These are phyloP conservation scores for Leccinum longicurvipes DNA, from an alignment of 768 basidiomycete species.

Conservation along the genomic window DNA sequence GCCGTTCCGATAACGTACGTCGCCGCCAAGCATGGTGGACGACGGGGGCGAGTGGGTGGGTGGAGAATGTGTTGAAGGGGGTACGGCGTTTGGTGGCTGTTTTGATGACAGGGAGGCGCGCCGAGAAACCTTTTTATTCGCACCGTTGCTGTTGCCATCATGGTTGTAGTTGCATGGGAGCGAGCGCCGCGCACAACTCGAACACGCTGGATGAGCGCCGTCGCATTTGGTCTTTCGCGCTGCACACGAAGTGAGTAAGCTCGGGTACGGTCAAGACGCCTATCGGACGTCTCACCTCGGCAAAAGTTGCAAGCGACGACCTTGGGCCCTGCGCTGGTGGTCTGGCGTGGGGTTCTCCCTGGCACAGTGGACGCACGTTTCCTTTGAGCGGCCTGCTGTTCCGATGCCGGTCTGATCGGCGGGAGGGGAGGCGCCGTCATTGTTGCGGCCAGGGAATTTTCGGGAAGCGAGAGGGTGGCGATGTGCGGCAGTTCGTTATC, in stretches of 20 bases:
- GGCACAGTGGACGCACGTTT: constrained; percentile 69
- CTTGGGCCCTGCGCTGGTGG: constrained; percentile 73
- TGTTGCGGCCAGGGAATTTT: constrained; percentile 48
- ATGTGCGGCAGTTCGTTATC: constrained; percentile 72
- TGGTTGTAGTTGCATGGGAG: constrained; percentile 81
- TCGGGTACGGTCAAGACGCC: neutral
- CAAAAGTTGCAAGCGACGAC: constrained; percentile 89
- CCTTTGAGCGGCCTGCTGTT: constrained; percentile 64
- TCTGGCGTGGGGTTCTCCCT: constrained; percentile 55
- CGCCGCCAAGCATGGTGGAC: constrained; percentile 31
- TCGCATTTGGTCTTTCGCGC: constrained; percentile 90
- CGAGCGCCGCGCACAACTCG: constrained; percentile 74
- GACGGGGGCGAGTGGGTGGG: constrained; percentile 56
- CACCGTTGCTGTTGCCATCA: constrained; percentile 39
- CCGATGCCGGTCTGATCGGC: constrained; percentile 62
- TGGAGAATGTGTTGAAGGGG: constrained; percentile 42
- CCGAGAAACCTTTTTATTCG: constrained; percentile 40
- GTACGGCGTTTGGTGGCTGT: constrained; percentile 18
- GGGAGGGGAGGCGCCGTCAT: constrained; percentile 66
- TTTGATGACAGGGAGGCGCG: constrained; percentile 54
- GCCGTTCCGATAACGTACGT: constrained; percentile 33
- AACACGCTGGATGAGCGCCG: constrained; percentile 80
- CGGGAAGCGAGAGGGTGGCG: constrained; percentile 62
- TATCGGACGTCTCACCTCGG: constrained; percentile 53
- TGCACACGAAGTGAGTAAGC: constrained; percentile 25